These are phyloP conservation scores for Penicillium sclerotiorum DNA, from an alignment of 2,329 filamentous ascomycete genomes.

Conservation along the genomic window DNA sequence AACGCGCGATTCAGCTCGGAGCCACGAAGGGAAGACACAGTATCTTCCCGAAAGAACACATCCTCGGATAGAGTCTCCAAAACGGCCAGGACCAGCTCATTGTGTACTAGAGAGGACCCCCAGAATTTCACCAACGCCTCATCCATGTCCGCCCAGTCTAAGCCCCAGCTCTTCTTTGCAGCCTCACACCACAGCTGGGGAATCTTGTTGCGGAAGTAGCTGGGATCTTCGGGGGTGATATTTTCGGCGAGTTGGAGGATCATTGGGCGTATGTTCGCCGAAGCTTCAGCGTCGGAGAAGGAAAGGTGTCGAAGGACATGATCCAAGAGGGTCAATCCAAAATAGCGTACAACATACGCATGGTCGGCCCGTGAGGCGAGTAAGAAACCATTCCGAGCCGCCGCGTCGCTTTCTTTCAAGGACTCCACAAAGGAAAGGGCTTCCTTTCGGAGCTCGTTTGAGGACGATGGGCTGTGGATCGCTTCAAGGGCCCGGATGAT, in stretches of 20 bases:
- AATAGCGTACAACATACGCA: constrained; percentile 83
- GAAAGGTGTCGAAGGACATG: constrained; percentile 86
- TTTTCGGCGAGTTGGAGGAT: constrained; percentile 76
- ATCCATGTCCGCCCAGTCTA: constrained; percentile 95
- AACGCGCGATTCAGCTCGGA: constrained; percentile 83
- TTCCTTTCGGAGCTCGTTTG: constrained; percentile 78
- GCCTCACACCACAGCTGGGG: constrained; percentile 93
- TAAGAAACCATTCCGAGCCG: constrained; percentile 80
- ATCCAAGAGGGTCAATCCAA: constrained; percentile 88
- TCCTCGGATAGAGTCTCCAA: constrained; percentile 93
- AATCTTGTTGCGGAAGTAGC: constrained; percentile 89
- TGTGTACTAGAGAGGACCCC: constrained; percentile 65
- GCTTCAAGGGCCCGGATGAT: constrained; percentile 85
- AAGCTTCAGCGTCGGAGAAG: constrained; percentile 68
- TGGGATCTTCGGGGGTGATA: constrained; percentile 71
- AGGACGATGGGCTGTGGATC: constrained; percentile 79
- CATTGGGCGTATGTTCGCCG: constrained; percentile 70
- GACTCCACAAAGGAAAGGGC: constrained; percentile 85
- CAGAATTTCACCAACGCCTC: constrained; percentile 77
- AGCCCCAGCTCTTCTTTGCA: constrained; percentile 89
- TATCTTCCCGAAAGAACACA: constrained; percentile 87
- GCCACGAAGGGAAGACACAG: constrained; percentile 79
- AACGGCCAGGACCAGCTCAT: constrained; percentile 84
- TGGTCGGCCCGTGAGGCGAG: constrained; percentile 76
- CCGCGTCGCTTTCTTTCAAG: constrained; percentile 76